Conservation (phyloP, 495 filamentous ascomycete species). For the Neurospora intermedia region DNA sequence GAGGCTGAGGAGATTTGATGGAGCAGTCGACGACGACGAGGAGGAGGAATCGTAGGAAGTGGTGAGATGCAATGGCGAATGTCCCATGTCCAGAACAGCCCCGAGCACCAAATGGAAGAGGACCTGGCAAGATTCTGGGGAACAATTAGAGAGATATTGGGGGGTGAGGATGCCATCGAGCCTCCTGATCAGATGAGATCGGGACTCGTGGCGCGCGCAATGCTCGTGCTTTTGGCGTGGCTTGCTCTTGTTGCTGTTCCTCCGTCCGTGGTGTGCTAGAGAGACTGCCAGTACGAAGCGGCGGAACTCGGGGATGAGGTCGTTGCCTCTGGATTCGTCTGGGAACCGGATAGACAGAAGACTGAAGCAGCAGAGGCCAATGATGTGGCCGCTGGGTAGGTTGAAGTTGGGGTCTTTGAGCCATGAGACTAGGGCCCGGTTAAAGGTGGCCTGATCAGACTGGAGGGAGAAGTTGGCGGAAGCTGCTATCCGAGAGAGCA, state of each 20-base stretch:
- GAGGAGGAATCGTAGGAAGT: neutral
- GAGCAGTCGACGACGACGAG: neutral
- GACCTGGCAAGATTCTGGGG: constrained; percentile 13
- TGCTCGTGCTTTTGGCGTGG: constrained; percentile 2
- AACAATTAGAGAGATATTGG: constrained; percentile 13
- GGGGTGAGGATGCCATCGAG: constrained; percentile 22
- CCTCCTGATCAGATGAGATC: constrained; percentile 15
- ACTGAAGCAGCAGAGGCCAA: constrained; percentile 21
- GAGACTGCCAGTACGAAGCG: constrained; percentile 20
- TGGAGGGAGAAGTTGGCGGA: constrained; percentile 13
- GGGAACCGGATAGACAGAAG: constrained; percentile 17
- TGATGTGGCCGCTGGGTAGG: constrained; percentile 20
- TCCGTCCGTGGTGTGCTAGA: constrained; percentile 15
- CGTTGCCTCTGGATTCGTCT: constrained; percentile 8
- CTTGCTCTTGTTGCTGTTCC: neutral
- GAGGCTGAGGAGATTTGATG: neutral
- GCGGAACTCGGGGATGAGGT: constrained; percentile 16
- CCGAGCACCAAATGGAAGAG: constrained; percentile 24
- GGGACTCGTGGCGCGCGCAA: constrained; percentile 15
- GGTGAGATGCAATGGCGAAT: neutral
- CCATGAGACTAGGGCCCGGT: constrained; percentile 17
- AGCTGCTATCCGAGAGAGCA: constrained; percentile 18
- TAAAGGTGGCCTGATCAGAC: constrained; percentile 9
- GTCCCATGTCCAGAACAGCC: constrained; percentile 15
- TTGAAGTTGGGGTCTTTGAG: constrained; percentile 15